Evolutionary conservation across 345 rosid genomes (phyloP).

Genomic region (Viola odorata): DNA sequence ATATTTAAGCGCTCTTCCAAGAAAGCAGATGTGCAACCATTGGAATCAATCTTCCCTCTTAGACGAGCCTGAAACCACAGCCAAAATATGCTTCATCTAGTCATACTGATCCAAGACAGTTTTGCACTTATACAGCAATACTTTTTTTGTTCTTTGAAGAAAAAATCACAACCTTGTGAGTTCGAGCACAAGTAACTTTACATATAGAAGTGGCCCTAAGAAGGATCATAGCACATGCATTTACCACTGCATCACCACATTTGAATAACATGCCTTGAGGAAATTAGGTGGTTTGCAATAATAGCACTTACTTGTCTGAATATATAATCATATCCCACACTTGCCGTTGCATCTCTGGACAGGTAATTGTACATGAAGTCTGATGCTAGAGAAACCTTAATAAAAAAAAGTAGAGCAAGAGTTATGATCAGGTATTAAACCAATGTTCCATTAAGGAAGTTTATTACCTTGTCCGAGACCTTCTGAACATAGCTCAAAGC

Average conservation of each 20-base stretch:
- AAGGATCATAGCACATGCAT: too few species aligned
- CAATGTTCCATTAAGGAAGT: neutral
- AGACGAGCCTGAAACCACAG: slow-evolving; percentile 66
- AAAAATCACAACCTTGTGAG: too few species aligned
- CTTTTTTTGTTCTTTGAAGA: too few species aligned
- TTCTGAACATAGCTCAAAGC: slow-evolving; percentile 94
- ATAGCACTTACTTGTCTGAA: slow-evolving; percentile 73
- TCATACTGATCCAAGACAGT: neutral
- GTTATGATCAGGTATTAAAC: neutral
- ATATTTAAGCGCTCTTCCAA: slow-evolving; percentile 86
- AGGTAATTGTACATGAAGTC: slow-evolving; percentile 87
- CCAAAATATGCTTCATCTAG: neutral
- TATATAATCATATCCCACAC: slow-evolving; percentile 91
- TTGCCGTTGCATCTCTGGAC: slow-evolving; percentile 81
- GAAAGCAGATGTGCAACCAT: slow-evolving; percentile 69
- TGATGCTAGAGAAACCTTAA: slow-evolving; percentile 81
- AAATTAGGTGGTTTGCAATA: slow-evolving; percentile 2
- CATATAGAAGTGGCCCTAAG: too few species aligned
- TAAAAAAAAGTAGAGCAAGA: slow-evolving; percentile 10
- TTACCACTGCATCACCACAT: too few species aligned
- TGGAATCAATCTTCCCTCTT: slow-evolving; percentile 94
- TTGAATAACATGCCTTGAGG: neutral
- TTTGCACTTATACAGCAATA: neutral
- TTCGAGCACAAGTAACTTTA: too few species aligned
- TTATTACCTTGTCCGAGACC: slow-evolving; percentile 80